Base-by-base conservation (phyloP, 1,284 basidiomycete species). In the Amylostereum areolatum region DNA sequence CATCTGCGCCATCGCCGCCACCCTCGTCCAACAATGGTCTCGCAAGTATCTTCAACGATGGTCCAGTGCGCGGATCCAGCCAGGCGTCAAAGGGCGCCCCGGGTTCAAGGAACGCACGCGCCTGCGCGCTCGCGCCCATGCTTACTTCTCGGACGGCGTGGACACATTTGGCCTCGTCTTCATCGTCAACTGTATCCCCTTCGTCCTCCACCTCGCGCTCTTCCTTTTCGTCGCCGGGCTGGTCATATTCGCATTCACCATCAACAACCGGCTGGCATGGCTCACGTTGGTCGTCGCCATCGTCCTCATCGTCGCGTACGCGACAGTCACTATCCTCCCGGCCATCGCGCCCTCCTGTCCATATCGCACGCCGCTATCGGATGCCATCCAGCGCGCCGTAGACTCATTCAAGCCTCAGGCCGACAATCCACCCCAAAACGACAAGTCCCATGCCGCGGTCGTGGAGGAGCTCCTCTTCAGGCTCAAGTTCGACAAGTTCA, bases 211-310 rank as follows among this genome's bases (percentile, higher is more conserved):
- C 52, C 55, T 66, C 1, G 68, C 71, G 2, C 59, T 73, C 24
- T 62, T 72, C 31, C 59, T 73, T 5, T 73, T 74, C 50, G 68
- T 72, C 44, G 63, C 61, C 5, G 71, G 70, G 5, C 62, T 74
- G 6, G 56, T 69, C 11, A 62, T 64, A 31, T 72, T 71, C 50
- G 58, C 73, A 18, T 59, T 55, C 8, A 61, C 66, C 9, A 56
- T 71, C n/a, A 66, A 69, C 49, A 10, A 47, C 8, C 50, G 49
- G 4, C 59, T 73, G 35, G 65, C 63, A 42, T 60, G 62, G 48
- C 52, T 72, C 12, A 59, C 69, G 12, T 50, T 68, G 27, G 57
- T 51, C 3, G 52, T 71, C 47, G 55, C 67, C 10, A 33, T 64
- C n/a, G 39, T 60, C n/a, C 65, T 61, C 31, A 52, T 57, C 40